Evolutionary conservation across 352 stramenopile species (phyloP).

Genomic region (Phytophthora pluvialis): DNA sequence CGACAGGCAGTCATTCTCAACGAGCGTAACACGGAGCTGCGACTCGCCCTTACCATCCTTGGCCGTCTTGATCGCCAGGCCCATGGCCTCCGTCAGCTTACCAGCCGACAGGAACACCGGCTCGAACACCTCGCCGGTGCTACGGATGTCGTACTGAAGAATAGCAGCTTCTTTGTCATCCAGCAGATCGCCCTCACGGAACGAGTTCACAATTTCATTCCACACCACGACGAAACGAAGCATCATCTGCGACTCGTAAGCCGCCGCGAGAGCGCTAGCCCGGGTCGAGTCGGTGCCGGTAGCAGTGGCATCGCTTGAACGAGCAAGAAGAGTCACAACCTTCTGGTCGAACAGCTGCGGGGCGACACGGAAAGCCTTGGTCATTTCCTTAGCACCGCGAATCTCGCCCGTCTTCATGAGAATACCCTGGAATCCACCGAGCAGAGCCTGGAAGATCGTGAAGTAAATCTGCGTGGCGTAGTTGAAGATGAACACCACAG

Average conservation of each 20-base stretch:
- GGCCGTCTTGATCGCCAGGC: constrained; percentile 64
- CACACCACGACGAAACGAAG: constrained; percentile 82
- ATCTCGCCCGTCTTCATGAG: constrained; percentile 84
- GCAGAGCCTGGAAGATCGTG: constrained; percentile 73
- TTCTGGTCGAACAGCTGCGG: constrained; percentile 85
- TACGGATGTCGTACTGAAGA: constrained; percentile 86
- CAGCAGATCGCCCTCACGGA: constrained; percentile 73
- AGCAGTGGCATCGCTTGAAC: constrained; percentile 57
- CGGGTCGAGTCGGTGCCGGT: constrained; percentile 53
- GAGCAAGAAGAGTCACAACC: constrained; percentile 66
- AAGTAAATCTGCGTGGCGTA: constrained; percentile 88
- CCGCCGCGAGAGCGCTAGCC: constrained; percentile 51
- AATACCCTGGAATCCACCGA: constrained; percentile 68
- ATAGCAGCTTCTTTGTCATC: constrained; percentile 84
- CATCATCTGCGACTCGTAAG: constrained; percentile 86
- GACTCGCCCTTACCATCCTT: constrained; percentile 87
- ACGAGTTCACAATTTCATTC: constrained; percentile 88
- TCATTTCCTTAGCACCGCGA: constrained; percentile 71
- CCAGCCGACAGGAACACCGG: constrained; percentile 86
- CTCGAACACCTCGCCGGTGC: constrained; percentile 87
- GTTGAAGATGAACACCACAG: constrained; percentile 77
- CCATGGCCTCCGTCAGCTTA: constrained; percentile 82
- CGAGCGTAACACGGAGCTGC: constrained; percentile 75
- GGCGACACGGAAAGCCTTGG: constrained; percentile 77
- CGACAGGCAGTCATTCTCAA: constrained; percentile 84